These are phyloP conservation scores for Capsicum rhomboideum DNA, from an alignment of 257 asterid genomes.

Conservation along the genomic window DNA sequence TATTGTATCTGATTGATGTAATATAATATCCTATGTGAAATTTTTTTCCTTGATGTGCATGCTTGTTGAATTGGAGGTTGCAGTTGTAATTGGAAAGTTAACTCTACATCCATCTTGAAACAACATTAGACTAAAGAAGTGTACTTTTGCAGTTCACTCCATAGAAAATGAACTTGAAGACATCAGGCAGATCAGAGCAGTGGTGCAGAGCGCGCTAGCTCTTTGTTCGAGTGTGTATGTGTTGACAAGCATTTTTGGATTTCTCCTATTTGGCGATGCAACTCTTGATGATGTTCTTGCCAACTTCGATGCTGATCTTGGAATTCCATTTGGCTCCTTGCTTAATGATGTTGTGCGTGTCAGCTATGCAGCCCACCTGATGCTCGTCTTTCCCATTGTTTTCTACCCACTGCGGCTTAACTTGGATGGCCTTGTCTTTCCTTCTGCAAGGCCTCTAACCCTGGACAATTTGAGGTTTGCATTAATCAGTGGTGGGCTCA, in stretches of 20 bases:
- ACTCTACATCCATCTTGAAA: neutral
- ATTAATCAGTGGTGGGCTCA: constrained; percentile 48
- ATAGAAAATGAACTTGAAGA: constrained; percentile 75
- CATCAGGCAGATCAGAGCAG: constrained; percentile 47
- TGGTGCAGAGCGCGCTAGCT: constrained; percentile 54
- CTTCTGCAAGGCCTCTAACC: constrained; percentile 55
- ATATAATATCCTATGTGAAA: neutral
- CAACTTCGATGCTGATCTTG: constrained; percentile 76
- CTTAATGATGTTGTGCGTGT: constrained; percentile 76
- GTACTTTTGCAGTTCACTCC: constrained; percentile 49
- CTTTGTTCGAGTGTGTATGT: constrained; percentile 64
- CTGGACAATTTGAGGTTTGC: constrained; percentile 55
- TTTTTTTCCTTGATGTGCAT: neutral
- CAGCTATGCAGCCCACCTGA: constrained; percentile 84
- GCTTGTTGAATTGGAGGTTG: neutral
- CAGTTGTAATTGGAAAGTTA: neutral
- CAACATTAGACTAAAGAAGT: neutral
- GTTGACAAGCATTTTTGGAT: constrained; percentile 67
- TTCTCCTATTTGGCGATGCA: constrained; percentile 65
- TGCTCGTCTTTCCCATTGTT: constrained; percentile 92
- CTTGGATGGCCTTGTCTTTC: constrained; percentile 80
- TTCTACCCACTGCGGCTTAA: constrained; percentile 69
- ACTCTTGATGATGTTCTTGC: constrained; percentile 86
- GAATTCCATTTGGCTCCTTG: constrained; percentile 64
- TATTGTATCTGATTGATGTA: neutral